Evolutionary conservation across 2,329 filamentous ascomycete genomes (phyloP).

Genomic region (Beauveria sp.): DNA sequence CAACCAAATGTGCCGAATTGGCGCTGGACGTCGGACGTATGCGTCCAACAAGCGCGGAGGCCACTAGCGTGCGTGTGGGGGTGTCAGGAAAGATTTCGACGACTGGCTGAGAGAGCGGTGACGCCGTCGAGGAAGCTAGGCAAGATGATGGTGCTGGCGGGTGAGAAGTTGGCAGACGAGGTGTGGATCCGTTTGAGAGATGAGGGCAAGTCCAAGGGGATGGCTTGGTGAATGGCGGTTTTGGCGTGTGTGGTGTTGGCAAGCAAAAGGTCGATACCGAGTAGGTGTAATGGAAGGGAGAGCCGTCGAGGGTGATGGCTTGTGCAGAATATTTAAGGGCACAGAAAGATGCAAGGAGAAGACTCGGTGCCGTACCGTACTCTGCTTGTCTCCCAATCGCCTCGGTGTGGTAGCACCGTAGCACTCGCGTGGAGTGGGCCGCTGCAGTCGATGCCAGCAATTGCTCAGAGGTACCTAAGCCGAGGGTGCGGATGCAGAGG

Average conservation of each 20-base stretch:
- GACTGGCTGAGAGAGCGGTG: neutral
- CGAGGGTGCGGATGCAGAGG: too few species aligned
- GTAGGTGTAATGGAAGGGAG: too few species aligned
- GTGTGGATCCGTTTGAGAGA: neutral
- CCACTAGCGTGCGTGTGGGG: neutral
- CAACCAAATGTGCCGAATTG: conserved; percentile 13
- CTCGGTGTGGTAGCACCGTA: neutral
- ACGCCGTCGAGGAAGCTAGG: neutral
- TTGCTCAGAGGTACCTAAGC: too few species aligned
- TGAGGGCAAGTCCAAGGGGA: neutral
- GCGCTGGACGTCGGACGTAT: neutral
- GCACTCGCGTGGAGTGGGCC: neutral
- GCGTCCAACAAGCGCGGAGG: conserved; percentile 1
- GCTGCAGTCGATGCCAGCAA: neutral
- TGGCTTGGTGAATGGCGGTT: neutral
- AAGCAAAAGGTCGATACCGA: too few species aligned
- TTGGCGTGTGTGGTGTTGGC: neutral
- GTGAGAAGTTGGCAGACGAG: neutral
- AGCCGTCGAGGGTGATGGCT: too few species aligned
- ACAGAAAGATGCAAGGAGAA: too few species aligned
- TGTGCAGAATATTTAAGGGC: too few species aligned
- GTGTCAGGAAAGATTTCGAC: neutral
- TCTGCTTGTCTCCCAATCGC: neutral
- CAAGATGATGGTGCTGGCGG: neutral
- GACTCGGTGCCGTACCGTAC: neutral